phyloP scores from a whole-genome alignment of 257 asterid genomes.

The Verbena officinalis region DNA sequence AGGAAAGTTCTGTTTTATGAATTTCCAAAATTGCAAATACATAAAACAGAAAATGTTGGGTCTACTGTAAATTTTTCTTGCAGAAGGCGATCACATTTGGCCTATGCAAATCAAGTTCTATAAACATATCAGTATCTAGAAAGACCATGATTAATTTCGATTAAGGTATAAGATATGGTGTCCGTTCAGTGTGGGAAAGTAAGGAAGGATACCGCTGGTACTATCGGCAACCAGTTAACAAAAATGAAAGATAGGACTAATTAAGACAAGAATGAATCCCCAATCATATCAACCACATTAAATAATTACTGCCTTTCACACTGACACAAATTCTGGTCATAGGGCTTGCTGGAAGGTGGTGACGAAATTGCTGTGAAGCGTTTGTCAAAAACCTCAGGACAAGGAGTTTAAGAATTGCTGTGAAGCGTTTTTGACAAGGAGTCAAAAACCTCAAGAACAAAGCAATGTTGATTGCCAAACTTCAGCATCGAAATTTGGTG shows the following conservation, averaged over 20 bases:
- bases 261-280: too few relatives aligned
- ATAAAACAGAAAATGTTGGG: too few relatives aligned
- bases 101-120: neutral
- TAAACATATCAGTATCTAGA: neutral
- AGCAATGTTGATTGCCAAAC: neutral
- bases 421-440: neutral
- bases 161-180: neutral
- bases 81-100: neutral
- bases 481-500: conserved; percentile 4
- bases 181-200: neutral
- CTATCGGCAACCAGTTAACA: neutral
- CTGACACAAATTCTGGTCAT: neutral
- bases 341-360: neutral
- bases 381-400: neutral
- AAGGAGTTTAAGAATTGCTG: neutral
- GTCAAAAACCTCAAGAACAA: neutral
- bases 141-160: too few relatives aligned
- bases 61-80: neutral
- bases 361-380: neutral
- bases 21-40: too few relatives aligned
- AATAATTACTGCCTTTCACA: neutral
- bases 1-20: neutral
- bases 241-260: neutral
- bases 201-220: neutral
- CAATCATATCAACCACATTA: neutral